Conservation (phyloP, 2,329 filamentous ascomycete species). For the Rutstroemia sydowiana region DNA sequence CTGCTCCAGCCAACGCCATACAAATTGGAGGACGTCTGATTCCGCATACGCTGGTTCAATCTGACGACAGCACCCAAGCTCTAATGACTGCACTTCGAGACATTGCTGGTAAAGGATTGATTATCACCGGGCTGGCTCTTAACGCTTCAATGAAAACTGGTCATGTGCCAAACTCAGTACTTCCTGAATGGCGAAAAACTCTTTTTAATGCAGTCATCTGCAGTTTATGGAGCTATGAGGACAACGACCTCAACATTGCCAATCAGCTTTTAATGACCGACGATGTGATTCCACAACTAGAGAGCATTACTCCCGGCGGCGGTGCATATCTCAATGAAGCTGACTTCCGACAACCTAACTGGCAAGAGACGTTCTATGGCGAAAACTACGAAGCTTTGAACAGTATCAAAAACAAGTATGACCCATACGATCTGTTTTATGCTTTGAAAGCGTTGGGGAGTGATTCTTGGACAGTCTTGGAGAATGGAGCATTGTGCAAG, state of each 20-base stretch:
- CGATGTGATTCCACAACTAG: background rate
- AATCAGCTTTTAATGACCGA: background rate
- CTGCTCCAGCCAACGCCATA: conserved; percentile 12
- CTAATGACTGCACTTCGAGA: background rate
- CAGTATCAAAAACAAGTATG: too few species aligned
- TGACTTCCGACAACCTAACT: conserved; percentile 7
- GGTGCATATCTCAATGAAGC: conserved; percentile 10
- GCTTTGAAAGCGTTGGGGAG: too few species aligned
- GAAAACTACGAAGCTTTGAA: too few species aligned
- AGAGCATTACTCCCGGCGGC: background rate
- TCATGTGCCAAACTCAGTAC: background rate
- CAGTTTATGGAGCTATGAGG: background rate
- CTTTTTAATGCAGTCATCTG: background rate
- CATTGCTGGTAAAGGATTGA: background rate
- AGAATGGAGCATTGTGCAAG: too few species aligned
- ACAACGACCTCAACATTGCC: background rate
- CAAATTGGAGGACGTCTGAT: conserved; percentile 37
- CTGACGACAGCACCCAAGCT: background rate
- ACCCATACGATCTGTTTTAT: too few species aligned
- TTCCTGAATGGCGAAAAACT: background rate
- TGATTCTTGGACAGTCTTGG: too few species aligned
- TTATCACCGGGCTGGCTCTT: conserved; percentile 28
- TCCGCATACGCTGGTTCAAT: conserved; percentile 30
- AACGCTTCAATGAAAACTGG: background rate
- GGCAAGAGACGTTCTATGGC: too few species aligned